Percentiles rank a stretch among this genome's conserved stretches.
phyloP scores from a whole-genome alignment of 306 rosid species.

The Gastrolobium villosum region DNA sequence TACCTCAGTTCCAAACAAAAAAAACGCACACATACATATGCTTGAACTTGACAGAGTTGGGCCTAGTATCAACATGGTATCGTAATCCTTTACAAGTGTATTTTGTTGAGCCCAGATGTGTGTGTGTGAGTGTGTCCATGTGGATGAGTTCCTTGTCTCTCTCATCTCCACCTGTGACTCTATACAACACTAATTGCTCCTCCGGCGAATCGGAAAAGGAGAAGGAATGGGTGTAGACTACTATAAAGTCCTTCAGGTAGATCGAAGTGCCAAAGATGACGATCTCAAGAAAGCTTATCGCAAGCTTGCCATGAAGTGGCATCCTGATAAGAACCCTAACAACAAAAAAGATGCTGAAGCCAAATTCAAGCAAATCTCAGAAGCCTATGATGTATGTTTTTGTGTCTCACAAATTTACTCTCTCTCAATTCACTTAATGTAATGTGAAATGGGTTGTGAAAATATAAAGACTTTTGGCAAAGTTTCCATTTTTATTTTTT shows the following conservation, averaged over 20 bases:
- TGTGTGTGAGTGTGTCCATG: background rate
- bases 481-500: background rate
- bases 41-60: background rate
- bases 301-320: slow-evolving; percentile 78
- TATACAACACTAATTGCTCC: slow-evolving; percentile 22
- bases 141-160: background rate
- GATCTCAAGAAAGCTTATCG: slow-evolving; percentile 89
- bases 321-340: slow-evolving; percentile 69
- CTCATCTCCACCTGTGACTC: slow-evolving; percentile 14
- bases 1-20: background rate
- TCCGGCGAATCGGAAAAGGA: slow-evolving; percentile 4
- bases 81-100: background rate
- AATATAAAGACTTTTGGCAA: background rate
- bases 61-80: background rate
- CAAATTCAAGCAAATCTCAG: slow-evolving; percentile 92
- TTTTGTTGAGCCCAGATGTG: slow-evolving; percentile 18
- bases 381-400: slow-evolving; percentile 83
- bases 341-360: slow-evolving; percentile 86
- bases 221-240: slow-evolving; percentile 81
- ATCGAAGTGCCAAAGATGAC: slow-evolving; percentile 82
- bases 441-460: slow-evolving; percentile 37
- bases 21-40: background rate
- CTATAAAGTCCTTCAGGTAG: slow-evolving; percentile 92
- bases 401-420: background rate
- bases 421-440: background rate